phyloP scores from a whole-genome alignment of 768 basidiomycete genomes.

The Pleurotus platypus region DNA sequence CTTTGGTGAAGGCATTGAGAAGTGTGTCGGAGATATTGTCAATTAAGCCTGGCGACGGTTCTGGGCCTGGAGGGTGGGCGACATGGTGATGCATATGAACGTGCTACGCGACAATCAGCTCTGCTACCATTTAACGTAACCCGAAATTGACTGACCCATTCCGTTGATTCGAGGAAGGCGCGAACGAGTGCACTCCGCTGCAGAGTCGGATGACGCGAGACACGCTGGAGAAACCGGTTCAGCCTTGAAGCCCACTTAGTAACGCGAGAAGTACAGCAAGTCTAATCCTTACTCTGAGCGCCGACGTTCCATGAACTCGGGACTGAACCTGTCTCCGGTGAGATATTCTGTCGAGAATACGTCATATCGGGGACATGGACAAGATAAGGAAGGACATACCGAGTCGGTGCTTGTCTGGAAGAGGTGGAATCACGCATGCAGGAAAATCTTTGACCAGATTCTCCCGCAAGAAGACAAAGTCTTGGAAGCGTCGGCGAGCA shows the following conservation, averaged over 20 bases:
- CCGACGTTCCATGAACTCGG: constrained; percentile 94
- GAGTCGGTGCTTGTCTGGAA: constrained; percentile 95
- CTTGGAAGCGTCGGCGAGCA: constrained; percentile 88
- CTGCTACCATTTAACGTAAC: neutral
- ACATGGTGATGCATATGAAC: constrained; percentile 97
- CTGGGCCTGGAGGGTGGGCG: constrained; percentile 87
- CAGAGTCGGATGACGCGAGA: constrained; percentile 91
- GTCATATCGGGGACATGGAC: neutral
- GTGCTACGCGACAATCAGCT: constrained; percentile 47
- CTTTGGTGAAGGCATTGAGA: constrained; percentile 91
- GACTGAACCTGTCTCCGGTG: constrained; percentile 95
- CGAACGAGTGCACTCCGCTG: constrained; percentile 89
- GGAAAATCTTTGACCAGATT: constrained; percentile 90
- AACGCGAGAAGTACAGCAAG: constrained; percentile 6
- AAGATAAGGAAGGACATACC: constrained; percentile 48
- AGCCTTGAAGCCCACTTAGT: constrained; percentile 47
- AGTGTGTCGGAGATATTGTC: constrained; percentile 96
- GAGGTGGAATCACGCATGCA: constrained; percentile 94
- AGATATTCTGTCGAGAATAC: constrained; percentile 70
- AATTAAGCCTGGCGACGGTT: constrained; percentile 74
- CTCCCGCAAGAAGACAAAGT: constrained; percentile 92
- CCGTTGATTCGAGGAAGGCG: constrained; percentile 93
- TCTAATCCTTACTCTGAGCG: constrained; percentile 67
- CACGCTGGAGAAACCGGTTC: constrained; percentile 86
- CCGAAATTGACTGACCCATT: constrained; percentile 74